Evolutionary conservation across 805 yeast genomes (phyloP).

Genomic region (Phaffomyces antillensis): DNA sequence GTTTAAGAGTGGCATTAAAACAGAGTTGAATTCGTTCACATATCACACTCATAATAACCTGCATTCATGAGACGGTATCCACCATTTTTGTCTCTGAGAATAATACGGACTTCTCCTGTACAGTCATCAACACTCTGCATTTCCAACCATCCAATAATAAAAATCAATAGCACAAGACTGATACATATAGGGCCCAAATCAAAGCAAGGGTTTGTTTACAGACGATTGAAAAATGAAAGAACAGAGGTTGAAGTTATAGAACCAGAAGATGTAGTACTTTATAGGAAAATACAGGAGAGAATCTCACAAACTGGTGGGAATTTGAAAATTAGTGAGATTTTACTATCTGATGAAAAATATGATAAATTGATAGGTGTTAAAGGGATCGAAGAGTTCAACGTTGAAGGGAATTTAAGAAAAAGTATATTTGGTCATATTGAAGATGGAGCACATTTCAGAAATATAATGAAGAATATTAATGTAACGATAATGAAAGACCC

Average conservation of each 20-base stretch:
- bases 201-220: too few species aligned
- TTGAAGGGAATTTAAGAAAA: neutral
- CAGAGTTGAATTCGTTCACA: neutral
- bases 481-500: neutral
- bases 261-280: neutral
- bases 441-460: conserved; percentile 1
- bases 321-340: conserved; percentile 3
- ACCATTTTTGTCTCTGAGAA: too few species aligned
- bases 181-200: too few species aligned
- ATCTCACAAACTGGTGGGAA: conserved; percentile 10
- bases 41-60: too few species aligned
- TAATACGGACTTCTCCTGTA: too few species aligned
- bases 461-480: conserved; percentile 2
- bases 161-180: too few species aligned
- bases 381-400: neutral
- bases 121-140: too few species aligned
- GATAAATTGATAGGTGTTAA: neutral
- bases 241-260: neutral
- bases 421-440: neutral
- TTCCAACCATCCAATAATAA: too few species aligned
- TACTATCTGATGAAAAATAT: conserved; percentile 1
- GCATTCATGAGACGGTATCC: too few species aligned
- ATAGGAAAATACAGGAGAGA: neutral
- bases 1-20: too few species aligned
- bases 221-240: neutral